Base-by-base conservation (phyloP, 2,329 filamentous ascomycete species). In the Teratosphaeria zuluensis region DNA sequence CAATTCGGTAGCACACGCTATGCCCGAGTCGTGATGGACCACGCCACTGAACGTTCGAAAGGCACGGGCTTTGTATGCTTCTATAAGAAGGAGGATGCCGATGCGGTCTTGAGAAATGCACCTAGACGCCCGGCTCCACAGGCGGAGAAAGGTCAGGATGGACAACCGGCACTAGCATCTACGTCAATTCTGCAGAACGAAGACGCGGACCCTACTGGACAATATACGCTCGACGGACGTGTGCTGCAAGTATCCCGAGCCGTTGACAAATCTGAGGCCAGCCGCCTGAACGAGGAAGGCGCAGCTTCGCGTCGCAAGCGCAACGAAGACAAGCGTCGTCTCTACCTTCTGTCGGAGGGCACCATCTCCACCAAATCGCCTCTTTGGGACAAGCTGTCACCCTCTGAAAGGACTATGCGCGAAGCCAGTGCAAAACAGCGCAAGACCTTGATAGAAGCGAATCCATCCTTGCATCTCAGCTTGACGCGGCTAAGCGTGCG, bases 1-100 rank as follows among this genome's bases (percentile, higher is more conserved):
- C 80, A 87, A 67, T 97, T 99, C 68, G 95, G 94, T 30, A 82
- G 81, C n/a, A 79, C 96, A 46, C 84, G 92, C 42, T 99, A 97
- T 72, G 94, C 92, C 4, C 84, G 95, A 64, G 86, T 96, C 9
- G 95, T 99, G 42, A 83, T 95, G 70, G 92, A 99, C 70, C 86
- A 81, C 53, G 84, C 85, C 28, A 96, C 90, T 0, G 91, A 92
- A 65, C 86, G 90, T 56, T 90, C 94, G 1, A 90, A 89, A 54
- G 94, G 94, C 30, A 97, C 92, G 33, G 94, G 88, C 3, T 99
- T 99, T 69, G 92, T 97, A 32, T 95, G 90, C 76, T 99, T 99
- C 76, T 87, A 86, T 75, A 86, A 87, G 55, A 76, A 80, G 42
- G 83, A 87, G 21, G 90, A 96, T 69, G 89, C 87, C 64, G 84